These are phyloP conservation scores for Gossypium aridum DNA, from an alignment of 441 rosid genomes.

Conservation along the genomic window DNA sequence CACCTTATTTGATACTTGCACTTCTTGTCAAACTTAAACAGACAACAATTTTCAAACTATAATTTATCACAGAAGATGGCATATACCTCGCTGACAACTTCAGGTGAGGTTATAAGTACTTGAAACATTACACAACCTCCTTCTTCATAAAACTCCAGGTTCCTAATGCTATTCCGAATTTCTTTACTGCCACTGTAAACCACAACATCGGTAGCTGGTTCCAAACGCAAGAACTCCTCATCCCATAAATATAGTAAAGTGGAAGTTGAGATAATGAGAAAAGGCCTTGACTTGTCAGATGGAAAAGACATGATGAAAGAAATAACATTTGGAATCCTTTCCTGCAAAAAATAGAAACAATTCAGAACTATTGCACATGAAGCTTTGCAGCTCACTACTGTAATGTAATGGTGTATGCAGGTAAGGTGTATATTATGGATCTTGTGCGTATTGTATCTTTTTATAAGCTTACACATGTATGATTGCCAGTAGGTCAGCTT, in stretches of 20 bases:
- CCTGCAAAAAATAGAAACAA: constrained; percentile 32
- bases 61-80: constrained; percentile 5
- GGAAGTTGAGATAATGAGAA: constrained; percentile 45
- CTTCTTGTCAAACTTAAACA: not conserved
- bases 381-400: not conserved
- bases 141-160: constrained; percentile 35
- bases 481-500: not conserved
- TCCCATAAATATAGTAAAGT: constrained; percentile 42
- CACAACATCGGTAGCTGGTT: constrained; percentile 35
- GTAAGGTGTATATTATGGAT: not conserved
- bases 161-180: constrained; percentile 31
- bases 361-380: not conserved
- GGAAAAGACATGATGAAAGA: constrained; percentile 31
- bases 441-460: not conserved
- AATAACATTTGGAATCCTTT: constrained; percentile 35
- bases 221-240: constrained; percentile 33
- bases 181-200: constrained; percentile 41
- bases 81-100: constrained; percentile 45
- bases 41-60: not conserved
- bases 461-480: not conserved
- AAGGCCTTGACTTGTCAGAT: constrained; percentile 29
- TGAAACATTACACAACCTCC: constrained; percentile 41
- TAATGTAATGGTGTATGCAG: not conserved
- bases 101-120: constrained; percentile 44
- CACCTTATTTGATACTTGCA: not conserved